Base-by-base conservation (phyloP, 306 rosid species). In the Alnus rubra region DNA sequence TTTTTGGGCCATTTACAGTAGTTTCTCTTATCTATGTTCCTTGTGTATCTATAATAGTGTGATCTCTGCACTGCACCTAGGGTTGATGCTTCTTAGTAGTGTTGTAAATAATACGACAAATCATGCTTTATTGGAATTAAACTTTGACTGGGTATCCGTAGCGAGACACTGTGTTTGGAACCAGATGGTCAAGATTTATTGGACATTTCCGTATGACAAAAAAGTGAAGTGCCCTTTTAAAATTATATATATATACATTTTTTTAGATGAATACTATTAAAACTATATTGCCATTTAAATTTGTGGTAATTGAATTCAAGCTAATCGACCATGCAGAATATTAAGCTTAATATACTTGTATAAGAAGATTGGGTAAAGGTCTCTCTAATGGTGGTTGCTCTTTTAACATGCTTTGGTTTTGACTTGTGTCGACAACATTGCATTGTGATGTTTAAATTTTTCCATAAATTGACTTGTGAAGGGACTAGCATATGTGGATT, bases 401-500 rank as follows among this genome's bases (percentile, higher is more conserved):
- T 59, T 69, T 52, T 1, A 50, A 31, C 31, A 50, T 31, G 1
- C 18, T 18, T 71, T 73, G 15, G 15, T 33, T 15, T 7, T 31
- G 44, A 53, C 42, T 53, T 67, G 30, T 65, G 49, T 39, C 7
- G 28, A 67, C 28, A 67, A 39, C 14, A 7, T 7, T 39, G 71
- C 47, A 67, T 67, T 12, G 8, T 65, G 30, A 65, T 65, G 23
- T 33, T 56, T 78, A 74, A 31, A 51, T 59, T 16, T 9, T 77
- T 75, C 7, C 53, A 56, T 53, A 33, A 68, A 68, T 68, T 68
- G 33, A 8, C 39, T 68, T 42, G 31, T 84, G 87, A 72, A 94
- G 98, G 98, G 99, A 58, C 92, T 95, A 78, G 98, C 98, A 5
- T 95, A 93, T 19, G 96, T 91, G 85, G 99, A 93, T 85, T 95